These are phyloP conservation scores for Aspergillus sparsus DNA, from an alignment of 495 filamentous ascomycete species.

Conservation along the genomic window DNA sequence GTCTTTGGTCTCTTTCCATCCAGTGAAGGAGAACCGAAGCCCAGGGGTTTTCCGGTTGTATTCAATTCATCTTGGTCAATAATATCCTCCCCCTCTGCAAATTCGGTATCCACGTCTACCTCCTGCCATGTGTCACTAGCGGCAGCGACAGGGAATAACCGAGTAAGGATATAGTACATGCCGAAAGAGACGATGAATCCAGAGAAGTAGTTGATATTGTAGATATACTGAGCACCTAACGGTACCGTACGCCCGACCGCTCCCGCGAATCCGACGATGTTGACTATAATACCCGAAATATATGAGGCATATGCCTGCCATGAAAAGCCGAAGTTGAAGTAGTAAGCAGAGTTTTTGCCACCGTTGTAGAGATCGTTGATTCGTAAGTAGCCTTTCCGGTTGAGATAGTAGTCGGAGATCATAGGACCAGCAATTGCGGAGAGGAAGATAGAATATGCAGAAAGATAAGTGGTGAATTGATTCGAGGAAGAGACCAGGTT, in stretches of 20 bases:
- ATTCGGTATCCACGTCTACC: slow-evolving; percentile 61
- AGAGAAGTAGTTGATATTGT: slow-evolving; percentile 86
- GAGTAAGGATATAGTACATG: slow-evolving; percentile 71
- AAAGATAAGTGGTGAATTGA: slow-evolving; percentile 92
- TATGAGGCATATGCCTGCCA: slow-evolving; percentile 86
- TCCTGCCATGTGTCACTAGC: slow-evolving; percentile 79
- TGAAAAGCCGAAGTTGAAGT: slow-evolving; percentile 70
- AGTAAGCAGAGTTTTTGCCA: slow-evolving; percentile 67
- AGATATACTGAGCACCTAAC: slow-evolving; percentile 81
- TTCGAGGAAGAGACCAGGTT: slow-evolving; percentile 76
- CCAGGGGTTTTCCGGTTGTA: slow-evolving; percentile 14
- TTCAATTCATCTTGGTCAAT: slow-evolving; percentile 24
- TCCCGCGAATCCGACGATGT: slow-evolving; percentile 88
- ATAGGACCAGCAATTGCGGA: slow-evolving; percentile 92
- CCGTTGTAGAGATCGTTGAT: slow-evolving; percentile 79
- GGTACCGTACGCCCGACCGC: slow-evolving; percentile 73
- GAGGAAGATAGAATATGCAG: slow-evolving; percentile 93
- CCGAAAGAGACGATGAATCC: slow-evolving; percentile 71
- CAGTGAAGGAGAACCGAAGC: background rate
- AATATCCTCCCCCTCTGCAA: slow-evolving; percentile 46
- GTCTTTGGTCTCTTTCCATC: slow-evolving; percentile 24
- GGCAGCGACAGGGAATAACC: slow-evolving; percentile 70
- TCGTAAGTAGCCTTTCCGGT: slow-evolving; percentile 80
- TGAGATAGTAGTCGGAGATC: slow-evolving; percentile 85
- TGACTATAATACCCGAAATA: slow-evolving; percentile 83